phyloP scores from a whole-genome alignment of 129 eudicot genomes.

The Centrapalus pauciflorus region DNA sequence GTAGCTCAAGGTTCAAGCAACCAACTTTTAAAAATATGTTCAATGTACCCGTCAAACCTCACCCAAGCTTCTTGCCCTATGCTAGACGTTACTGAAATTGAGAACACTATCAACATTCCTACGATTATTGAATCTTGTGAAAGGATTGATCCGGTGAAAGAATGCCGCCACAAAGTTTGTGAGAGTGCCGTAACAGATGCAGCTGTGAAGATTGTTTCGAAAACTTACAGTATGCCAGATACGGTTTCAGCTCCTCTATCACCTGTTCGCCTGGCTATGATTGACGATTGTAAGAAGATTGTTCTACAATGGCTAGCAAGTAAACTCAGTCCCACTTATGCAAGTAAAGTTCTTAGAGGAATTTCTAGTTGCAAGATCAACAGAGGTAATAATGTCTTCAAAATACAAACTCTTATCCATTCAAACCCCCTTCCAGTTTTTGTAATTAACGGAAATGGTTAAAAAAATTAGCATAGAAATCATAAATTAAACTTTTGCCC shows the following conservation, averaged over 20 bases:
- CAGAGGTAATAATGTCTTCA: conserved; percentile 31
- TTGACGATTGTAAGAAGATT: conserved; percentile 48
- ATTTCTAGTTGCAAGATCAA: conserved; percentile 58
- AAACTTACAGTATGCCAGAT: conserved; percentile 3
- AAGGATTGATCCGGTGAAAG: conserved; percentile 40
- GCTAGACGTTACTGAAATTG: conserved; percentile 30
- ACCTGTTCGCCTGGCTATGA: conserved; percentile 5
- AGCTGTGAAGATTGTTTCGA: conserved; percentile 36
- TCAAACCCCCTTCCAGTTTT: too few species aligned
- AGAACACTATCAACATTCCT: conserved; percentile 31
- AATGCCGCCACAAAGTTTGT: conserved; percentile 53
- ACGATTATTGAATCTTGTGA: conserved; percentile 33
- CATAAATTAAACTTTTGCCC: too few species aligned
- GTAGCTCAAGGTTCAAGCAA: conserved; percentile 48
- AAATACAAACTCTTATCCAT: background rate
- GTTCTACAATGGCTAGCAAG: conserved; percentile 53
- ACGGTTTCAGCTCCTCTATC: conserved; percentile 6
- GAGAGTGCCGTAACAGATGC: conserved; percentile 50
- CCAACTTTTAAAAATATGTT: conserved; percentile 46
- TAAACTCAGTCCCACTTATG: conserved; percentile 37
- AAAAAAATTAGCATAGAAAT: too few species aligned
- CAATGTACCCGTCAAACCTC: conserved; percentile 34
- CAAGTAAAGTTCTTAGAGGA: conserved; percentile 45
- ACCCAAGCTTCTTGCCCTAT: conserved; percentile 51
- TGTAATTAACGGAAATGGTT: too few species aligned